phyloP scores from a whole-genome alignment of 805 yeast species.

The Ogataea trehalophila region DNA sequence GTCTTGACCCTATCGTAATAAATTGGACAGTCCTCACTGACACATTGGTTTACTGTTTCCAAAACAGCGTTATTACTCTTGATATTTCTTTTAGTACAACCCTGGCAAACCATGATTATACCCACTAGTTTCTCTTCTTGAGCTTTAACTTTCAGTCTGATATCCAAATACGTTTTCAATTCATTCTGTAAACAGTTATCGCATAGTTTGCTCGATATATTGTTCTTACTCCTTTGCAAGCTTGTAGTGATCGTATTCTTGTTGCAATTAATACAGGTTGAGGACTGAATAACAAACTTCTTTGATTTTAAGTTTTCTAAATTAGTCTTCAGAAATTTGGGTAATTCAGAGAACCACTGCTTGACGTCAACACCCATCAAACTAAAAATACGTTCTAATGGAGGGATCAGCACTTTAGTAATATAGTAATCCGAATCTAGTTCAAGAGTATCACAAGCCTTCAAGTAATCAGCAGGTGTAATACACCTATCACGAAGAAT shows the following conservation, averaged over 20 bases:
- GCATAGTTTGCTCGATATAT: constrained; percentile 27
- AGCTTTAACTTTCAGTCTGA: constrained; percentile 25
- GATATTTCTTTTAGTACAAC: constrained; percentile 27
- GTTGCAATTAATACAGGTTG: constrained; percentile 29
- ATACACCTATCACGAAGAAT: constrained; percentile 72
- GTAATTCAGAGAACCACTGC: constrained; percentile 72
- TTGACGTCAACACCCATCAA: constrained; percentile 76
- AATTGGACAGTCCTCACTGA: constrained; percentile 60
- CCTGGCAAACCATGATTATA: constrained; percentile 32
- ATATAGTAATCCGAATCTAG: constrained; percentile 86
- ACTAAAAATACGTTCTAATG: constrained; percentile 78
- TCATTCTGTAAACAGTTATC: constrained; percentile 32
- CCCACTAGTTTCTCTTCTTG: constrained; percentile 27
- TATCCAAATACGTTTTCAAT: constrained; percentile 29
- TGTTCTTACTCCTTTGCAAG: too few species aligned
- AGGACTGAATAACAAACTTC: constrained; percentile 18
- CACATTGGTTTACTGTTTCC: constrained; percentile 39
- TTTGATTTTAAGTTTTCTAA: constrained; percentile 12
- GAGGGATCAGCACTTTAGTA: constrained; percentile 79
- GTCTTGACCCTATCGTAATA: constrained; percentile 51
- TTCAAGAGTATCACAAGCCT: constrained; percentile 30
- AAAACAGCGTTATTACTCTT: constrained; percentile 17
- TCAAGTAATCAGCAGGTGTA: constrained; percentile 70
- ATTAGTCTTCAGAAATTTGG: constrained; percentile 31
- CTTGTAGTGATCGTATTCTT: too few species aligned